Conservation (phyloP, 495 filamentous ascomycete genomes). For the Mycothermus thermophilus region DNA sequence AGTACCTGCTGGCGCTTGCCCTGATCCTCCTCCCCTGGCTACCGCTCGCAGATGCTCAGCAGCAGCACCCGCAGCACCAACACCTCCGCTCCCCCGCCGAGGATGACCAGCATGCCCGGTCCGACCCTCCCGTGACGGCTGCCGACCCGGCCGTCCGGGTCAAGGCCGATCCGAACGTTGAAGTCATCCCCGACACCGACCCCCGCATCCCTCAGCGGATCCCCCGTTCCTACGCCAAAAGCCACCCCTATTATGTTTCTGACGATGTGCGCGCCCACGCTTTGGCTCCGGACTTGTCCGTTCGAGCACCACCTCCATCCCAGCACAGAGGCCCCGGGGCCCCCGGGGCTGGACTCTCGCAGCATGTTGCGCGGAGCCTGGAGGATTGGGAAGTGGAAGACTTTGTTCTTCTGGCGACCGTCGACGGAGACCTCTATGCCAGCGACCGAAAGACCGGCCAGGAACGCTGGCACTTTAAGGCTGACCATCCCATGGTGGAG, state of each 20-base stretch:
- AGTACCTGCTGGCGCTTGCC: slow-evolving; percentile 35
- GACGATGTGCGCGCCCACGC: slow-evolving; percentile 86
- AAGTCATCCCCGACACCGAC: too few relatives aligned
- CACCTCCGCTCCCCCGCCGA: slow-evolving; percentile 19
- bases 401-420: slow-evolving; percentile 97
- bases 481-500: slow-evolving; percentile 76
- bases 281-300: slow-evolving; percentile 80
- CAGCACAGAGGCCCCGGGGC: slow-evolving; percentile 37
- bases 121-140: slow-evolving; percentile 15
- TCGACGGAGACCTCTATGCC: slow-evolving; percentile 92
- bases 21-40: slow-evolving; percentile 40
- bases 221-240: slow-evolving; percentile 15
- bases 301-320: slow-evolving; percentile 66
- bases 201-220: slow-evolving; percentile 5
- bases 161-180: too few relatives aligned
- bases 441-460: slow-evolving; percentile 75
- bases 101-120: slow-evolving; percentile 16
- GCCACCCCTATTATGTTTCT: slow-evolving; percentile 32
- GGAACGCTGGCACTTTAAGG: slow-evolving; percentile 68
- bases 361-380: slow-evolving; percentile 84
- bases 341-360: slow-evolving; percentile 48
- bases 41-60: slow-evolving; percentile 42
- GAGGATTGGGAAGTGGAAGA: slow-evolving; percentile 99
- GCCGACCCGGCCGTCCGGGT: too few relatives aligned
- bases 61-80: slow-evolving; percentile 34